Evolutionary conservation across 345 rosid genomes (phyloP), one percentile per base, ranked within the genome.

Genomic region (Reutealis trisperma): DNA sequence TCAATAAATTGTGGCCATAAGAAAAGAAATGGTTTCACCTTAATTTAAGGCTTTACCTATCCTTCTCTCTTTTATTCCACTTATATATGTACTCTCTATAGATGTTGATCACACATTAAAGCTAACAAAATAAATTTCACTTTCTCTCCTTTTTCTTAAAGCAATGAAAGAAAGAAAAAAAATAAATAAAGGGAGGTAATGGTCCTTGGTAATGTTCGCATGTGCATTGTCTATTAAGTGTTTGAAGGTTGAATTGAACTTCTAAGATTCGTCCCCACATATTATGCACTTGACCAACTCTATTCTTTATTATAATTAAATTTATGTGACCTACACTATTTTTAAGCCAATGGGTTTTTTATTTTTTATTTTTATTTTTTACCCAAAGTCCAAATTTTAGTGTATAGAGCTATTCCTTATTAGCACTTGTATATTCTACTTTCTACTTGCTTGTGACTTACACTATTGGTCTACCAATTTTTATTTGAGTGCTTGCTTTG

Each of bases 101-200:
- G 34, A 61, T 71, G 63, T 72, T 57, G 58, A 78, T 64, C 51
- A 44, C 72, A 64, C 62, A 30, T 77, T 64, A 80, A 82, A 80
- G 77, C 69, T 59, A 44, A 67, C 52, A 78, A 80, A 61, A 58
- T 58, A 64, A 67, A 59, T 66, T 64, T 63, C 73, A 67, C 76
- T 85, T 75, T 82, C 27, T 74, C 63, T 73, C 67, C 47, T 64
- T 82, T 80, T 64, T 63, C 77, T 71, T 75, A 77, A 82, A 82
- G 82, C 85, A 67, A 80, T 78, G 70, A 71, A 76, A 63, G 19
- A 52, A 52, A 52, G 5, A 25, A 15, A 54, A 41, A 51, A 47
- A 10, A 47, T 47, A 47, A 47, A 47, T 6, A 44, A 18, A 70
- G 77, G 51, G 14, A 49, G 77, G 79, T 61, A 47, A 70, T 74